These are phyloP conservation scores for Hyaloperonospora brassicae DNA, from an alignment of 352 stramenopile genomes.

Conservation along the genomic window DNA sequence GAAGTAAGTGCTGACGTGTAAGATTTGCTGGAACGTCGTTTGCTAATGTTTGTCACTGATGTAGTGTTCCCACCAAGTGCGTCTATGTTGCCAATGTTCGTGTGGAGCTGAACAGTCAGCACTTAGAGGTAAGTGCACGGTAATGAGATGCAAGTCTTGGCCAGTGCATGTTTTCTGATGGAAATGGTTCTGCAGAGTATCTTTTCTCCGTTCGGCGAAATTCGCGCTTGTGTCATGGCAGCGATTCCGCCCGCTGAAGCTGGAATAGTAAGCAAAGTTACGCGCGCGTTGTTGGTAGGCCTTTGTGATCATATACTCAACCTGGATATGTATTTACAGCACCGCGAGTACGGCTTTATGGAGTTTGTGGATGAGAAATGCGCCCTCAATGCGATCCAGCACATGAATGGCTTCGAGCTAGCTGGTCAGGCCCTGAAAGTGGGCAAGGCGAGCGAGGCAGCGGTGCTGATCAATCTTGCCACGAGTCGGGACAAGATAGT, in stretches of 20 bases:
- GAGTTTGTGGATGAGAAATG: slow-evolving; percentile 57
- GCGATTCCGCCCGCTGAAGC: slow-evolving; percentile 48
- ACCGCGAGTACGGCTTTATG: slow-evolving; percentile 71
- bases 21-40: neutral
- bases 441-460: slow-evolving; percentile 60
- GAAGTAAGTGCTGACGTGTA: slow-evolving; percentile 26
- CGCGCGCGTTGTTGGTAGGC: neutral
- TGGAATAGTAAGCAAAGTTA: slow-evolving; percentile 29
- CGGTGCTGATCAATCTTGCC: slow-evolving; percentile 58
- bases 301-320: neutral
- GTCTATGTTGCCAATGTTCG: slow-evolving; percentile 67
- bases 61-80: slow-evolving; percentile 61
- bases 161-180: neutral
- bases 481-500: slow-evolving; percentile 63
- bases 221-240: slow-evolving; percentile 61
- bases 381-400: slow-evolving; percentile 61
- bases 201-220: slow-evolving; percentile 65
- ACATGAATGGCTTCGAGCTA: slow-evolving; percentile 79
- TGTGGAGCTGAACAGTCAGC: slow-evolving; percentile 63
- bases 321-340: slow-evolving; percentile 17
- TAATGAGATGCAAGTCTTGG: neutral
- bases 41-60: slow-evolving; percentile 5
- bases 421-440: slow-evolving; percentile 68
- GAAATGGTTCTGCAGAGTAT: slow-evolving; percentile 43
- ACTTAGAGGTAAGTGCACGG: slow-evolving; percentile 45